Conservation (phyloP, 352 stramenopile species). For the Thraustochytrium sp. region DNA sequence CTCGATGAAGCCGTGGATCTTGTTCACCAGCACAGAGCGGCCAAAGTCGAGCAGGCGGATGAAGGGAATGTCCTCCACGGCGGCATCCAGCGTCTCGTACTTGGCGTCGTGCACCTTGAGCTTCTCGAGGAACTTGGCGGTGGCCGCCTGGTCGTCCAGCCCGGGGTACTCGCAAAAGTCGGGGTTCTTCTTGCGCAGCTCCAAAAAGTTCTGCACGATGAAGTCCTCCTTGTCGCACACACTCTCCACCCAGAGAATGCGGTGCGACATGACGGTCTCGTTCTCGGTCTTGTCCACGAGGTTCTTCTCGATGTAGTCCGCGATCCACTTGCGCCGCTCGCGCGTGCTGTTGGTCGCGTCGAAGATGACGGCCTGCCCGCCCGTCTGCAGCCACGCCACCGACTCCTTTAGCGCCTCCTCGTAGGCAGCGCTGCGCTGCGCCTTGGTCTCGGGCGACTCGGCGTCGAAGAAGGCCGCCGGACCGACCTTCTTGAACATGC, state of each 20-base stretch:
- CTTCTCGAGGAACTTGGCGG: constrained; percentile 69
- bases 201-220: constrained; percentile 44
- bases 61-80: constrained; percentile 67
- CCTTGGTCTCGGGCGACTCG: constrained; percentile 64
- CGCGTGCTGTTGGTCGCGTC: constrained; percentile 83
- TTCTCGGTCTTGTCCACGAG: constrained; percentile 38
- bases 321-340: constrained; percentile 49
- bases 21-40: constrained; percentile 72
- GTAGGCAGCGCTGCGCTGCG: constrained; percentile 70
- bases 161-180: constrained; percentile 66
- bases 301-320: constrained; percentile 54
- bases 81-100: constrained; percentile 77
- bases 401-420: constrained; percentile 70
- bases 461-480: constrained; percentile 74
- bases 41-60: constrained; percentile 79
- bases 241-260: constrained; percentile 55
- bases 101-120: constrained; percentile 74
- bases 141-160: constrained; percentile 64
- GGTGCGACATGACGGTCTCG: constrained; percentile 29
- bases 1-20: constrained; percentile 73
- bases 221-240: constrained; percentile 47
- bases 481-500: constrained; percentile 54
- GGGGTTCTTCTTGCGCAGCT: constrained; percentile 51
- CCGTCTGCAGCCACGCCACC: constrained; percentile 67
- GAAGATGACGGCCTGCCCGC: constrained; percentile 76